phyloP scores from a whole-genome alignment of 805 yeast species.

The Nakazawaea wyomingensis region DNA sequence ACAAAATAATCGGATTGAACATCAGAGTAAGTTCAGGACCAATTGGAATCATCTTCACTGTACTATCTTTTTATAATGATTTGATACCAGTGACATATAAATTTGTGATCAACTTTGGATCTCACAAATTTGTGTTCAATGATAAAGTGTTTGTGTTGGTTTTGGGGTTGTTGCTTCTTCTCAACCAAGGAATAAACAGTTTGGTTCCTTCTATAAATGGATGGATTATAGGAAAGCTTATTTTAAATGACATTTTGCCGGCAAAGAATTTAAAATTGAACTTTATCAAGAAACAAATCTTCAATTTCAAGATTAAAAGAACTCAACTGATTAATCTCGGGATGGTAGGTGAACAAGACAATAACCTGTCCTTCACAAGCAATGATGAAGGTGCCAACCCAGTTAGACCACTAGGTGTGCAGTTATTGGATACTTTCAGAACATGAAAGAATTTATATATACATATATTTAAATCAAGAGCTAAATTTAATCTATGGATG shows the following conservation, averaged over 20 bases:
- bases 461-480: constrained; percentile 1
- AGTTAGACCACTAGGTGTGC: constrained; percentile 54
- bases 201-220: constrained; percentile 34
- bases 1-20: constrained; percentile 28
- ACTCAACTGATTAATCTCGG: not conserved
- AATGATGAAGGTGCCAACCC: constrained; percentile 41
- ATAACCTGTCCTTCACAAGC: constrained; percentile 21
- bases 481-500: not conserved
- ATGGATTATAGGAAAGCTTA: constrained; percentile 37
- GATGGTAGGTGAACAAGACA: constrained; percentile 10
- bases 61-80: constrained; percentile 34
- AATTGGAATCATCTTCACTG: constrained; percentile 32
- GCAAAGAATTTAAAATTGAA: constrained; percentile 26
- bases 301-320: constrained; percentile 6
- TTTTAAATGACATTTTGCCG: constrained; percentile 38
- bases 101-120: constrained; percentile 30
- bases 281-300: constrained; percentile 7
- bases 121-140: constrained; percentile 22
- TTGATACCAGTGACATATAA: constrained; percentile 36
- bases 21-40: constrained; percentile 43
- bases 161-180: constrained; percentile 28
- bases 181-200: constrained; percentile 41
- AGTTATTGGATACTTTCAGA: constrained; percentile 56
- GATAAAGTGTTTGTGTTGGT: constrained; percentile 29
- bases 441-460: constrained; percentile 7